These are phyloP conservation scores for Paracorniculantispora psalliotae DNA, from an alignment of 2,329 filamentous ascomycete genomes.

Conservation along the genomic window DNA sequence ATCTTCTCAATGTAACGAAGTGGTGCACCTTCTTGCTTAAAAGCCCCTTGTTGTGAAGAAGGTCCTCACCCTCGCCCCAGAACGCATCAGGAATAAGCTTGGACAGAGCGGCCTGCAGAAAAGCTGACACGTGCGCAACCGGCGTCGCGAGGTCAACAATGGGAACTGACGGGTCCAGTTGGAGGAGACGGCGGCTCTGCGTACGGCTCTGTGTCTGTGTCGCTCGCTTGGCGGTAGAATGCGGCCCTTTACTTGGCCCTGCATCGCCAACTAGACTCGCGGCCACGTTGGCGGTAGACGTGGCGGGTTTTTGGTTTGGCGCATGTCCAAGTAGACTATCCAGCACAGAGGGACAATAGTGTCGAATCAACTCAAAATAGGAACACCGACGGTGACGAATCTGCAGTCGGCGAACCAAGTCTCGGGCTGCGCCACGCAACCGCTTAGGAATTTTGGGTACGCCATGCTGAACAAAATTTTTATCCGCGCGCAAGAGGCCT, in stretches of 20 bases:
- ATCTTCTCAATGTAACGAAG: slow-evolving; percentile 74
- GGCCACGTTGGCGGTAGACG: neutral
- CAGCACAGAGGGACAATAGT: slow-evolving; percentile 66
- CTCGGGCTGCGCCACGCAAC: slow-evolving; percentile 56
- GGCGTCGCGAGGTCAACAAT: slow-evolving; percentile 67
- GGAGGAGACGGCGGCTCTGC: neutral
- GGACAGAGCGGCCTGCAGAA: slow-evolving; percentile 71
- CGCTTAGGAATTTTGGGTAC: slow-evolving; percentile 54
- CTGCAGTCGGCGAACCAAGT: slow-evolving; percentile 64
- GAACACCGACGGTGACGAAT: slow-evolving; percentile 68
- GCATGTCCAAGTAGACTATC: slow-evolving; percentile 17
- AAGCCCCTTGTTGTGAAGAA: slow-evolving; percentile 53
- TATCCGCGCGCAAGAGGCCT: slow-evolving; percentile 19
- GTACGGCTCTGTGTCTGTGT: neutral
- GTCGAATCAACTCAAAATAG: slow-evolving; percentile 69
- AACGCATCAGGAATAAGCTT: slow-evolving; percentile 70
- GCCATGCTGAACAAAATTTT: slow-evolving; percentile 8
- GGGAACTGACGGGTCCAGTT: slow-evolving; percentile 18
- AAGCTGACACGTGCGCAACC: slow-evolving; percentile 68
- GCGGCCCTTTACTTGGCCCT: neutral
- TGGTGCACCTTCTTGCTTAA: slow-evolving; percentile 67
- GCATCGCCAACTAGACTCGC: neutral
- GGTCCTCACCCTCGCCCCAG: slow-evolving; percentile 58
- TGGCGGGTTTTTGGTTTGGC: neutral
- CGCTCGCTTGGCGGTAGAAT: neutral